These are phyloP conservation scores for Astragalus membranaceus DNA, from an alignment of 306 rosid genomes.

Conservation along the genomic window DNA sequence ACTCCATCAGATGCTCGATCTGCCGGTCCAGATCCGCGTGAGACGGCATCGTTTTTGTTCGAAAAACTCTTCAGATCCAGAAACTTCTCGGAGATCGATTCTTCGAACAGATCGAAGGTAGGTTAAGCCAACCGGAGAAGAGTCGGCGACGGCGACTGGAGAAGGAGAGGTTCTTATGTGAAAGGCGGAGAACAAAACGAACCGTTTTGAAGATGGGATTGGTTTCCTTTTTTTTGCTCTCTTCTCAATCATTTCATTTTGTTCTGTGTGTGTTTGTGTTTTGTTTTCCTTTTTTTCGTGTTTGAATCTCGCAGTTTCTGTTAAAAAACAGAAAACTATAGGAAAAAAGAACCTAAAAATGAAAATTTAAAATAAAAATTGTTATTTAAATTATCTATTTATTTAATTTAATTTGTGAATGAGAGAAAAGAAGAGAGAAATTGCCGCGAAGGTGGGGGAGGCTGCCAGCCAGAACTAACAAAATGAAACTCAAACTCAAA, in stretches of 20 bases:
- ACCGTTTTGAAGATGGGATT: slow-evolving; percentile 35
- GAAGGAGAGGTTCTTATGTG: slow-evolving; percentile 26
- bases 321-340: background rate
- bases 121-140: background rate
- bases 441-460: slow-evolving; percentile 21
- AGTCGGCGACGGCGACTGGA: slow-evolving; percentile 30
- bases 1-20: slow-evolving; percentile 97
- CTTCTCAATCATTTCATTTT: slow-evolving; percentile 44
- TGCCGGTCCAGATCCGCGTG: slow-evolving; percentile 98
- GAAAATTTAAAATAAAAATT: background rate
- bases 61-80: slow-evolving; percentile 41
- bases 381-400: background rate
- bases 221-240: slow-evolving; percentile 20
- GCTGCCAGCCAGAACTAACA: slow-evolving; percentile 8
- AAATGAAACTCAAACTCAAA: slow-evolving; percentile 49
- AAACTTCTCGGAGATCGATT: background rate
- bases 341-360: background rate
- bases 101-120: slow-evolving; percentile 22
- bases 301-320: background rate
- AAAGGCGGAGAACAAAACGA: slow-evolving; percentile 31
- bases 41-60: slow-evolving; percentile 69
- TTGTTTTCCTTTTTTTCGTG: background rate
- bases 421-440: slow-evolving; percentile 40
- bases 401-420: slow-evolving; percentile 15
- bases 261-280: background rate